These are phyloP conservation scores for Akanthomyces uredinophilus DNA, from an alignment of 2,329 filamentous ascomycete genomes.

Conservation along the genomic window DNA sequence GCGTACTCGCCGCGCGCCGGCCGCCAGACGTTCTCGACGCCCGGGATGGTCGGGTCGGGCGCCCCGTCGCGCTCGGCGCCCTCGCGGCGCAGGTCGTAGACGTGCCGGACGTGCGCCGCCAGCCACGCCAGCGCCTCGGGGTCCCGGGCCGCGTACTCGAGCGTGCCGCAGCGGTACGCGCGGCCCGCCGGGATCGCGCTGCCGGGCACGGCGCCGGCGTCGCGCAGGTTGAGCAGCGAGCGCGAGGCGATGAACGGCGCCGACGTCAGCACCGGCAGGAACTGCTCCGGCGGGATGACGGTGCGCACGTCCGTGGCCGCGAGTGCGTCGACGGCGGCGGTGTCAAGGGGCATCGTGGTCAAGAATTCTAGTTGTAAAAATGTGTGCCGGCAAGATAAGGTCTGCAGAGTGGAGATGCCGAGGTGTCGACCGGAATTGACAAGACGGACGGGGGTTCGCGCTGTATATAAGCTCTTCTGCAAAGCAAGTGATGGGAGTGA, in stretches of 20 bases:
- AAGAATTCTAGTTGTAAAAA: background rate
- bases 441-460: background rate
- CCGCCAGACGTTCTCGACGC: slow-evolving; percentile 43
- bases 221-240: slow-evolving; percentile 48
- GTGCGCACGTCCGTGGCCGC: slow-evolving; percentile 36
- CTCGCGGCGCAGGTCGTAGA: slow-evolving; percentile 48
- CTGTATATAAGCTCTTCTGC: background rate
- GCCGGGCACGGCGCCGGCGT: slow-evolving; percentile 41
- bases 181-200: slow-evolving; percentile 37
- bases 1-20: slow-evolving; percentile 30
- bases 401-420: background rate
- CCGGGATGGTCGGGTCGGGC: slow-evolving; percentile 41
- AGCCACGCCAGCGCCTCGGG: slow-evolving; percentile 32
- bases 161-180: slow-evolving; percentile 43
- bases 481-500: background rate
- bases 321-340: slow-evolving; percentile 31
- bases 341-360: slow-evolving; percentile 21
- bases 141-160: slow-evolving; percentile 28
- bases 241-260: slow-evolving; percentile 43
- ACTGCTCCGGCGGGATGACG: slow-evolving; percentile 33
- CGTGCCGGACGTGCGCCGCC: slow-evolving; percentile 32
- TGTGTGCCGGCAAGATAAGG: background rate
- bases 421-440: background rate
- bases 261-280: slow-evolving; percentile 32
- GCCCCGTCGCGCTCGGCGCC: slow-evolving; percentile 34